These are phyloP conservation scores for Trichoderma koningii DNA, from an alignment of 2,329 filamentous ascomycete genomes.

Conservation along the genomic window DNA sequence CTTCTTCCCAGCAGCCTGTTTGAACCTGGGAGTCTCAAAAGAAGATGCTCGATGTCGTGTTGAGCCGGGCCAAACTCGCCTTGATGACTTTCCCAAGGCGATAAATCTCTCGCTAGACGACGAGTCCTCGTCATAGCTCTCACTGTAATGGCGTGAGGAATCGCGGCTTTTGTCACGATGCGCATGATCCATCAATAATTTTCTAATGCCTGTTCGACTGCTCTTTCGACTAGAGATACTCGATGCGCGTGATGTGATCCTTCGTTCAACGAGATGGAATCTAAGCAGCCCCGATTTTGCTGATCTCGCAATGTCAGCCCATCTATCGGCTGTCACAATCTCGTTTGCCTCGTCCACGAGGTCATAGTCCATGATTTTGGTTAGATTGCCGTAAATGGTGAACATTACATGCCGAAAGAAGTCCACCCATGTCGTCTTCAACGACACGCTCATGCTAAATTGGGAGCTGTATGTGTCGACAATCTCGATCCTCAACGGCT, in stretches of 20 bases:
- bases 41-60: not conserved
- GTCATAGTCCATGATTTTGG: not conserved
- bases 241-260: not conserved
- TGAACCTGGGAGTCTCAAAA: not conserved
- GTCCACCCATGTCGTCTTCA: slow-evolving; percentile 5
- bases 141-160: not conserved
- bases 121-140: not conserved
- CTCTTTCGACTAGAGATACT: not conserved
- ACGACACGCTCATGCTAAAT: slow-evolving; percentile 1
- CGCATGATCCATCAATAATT: not conserved
- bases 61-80: not conserved
- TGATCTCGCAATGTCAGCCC: not conserved
- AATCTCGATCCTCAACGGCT: not conserved
- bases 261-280: not conserved
- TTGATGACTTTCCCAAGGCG: not conserved
- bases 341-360: not conserved
- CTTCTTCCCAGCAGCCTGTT: not conserved
- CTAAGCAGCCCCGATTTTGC: not conserved
- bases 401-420: slow-evolving; percentile 4
- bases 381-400: not conserved
- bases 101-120: not conserved
- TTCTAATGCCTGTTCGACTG: slow-evolving; percentile 2
- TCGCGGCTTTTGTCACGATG: not conserved
- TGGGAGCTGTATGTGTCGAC: not conserved
- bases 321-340: not conserved